A percentile compares a stretch with the other conserved stretches of the same genome.
Evolutionary conservation across 2,329 filamentous ascomycete genomes (phyloP).

Genomic region (Arachnomyces sp.): DNA sequence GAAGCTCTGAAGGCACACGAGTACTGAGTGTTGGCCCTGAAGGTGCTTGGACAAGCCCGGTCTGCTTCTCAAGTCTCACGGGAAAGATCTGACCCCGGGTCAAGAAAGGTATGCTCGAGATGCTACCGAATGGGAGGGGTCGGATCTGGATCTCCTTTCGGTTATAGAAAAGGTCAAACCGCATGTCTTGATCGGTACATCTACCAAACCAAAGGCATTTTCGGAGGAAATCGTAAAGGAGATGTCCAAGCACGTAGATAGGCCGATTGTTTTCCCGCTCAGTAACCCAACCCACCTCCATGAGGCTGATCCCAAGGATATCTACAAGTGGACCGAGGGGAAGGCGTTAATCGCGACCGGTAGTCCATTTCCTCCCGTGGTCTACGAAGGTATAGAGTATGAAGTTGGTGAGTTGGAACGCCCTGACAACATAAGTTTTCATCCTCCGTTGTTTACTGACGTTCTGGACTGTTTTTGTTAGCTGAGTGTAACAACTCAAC

Average conservation of each 20-base stretch:
- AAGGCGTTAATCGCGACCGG: constrained; percentile 74
- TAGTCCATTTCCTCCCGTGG: constrained; percentile 69
- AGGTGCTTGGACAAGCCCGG: constrained; percentile 78
- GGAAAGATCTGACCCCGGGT: constrained; percentile 54
- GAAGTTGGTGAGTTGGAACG: constrained; percentile 41
- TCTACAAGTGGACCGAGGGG: constrained; percentile 70
- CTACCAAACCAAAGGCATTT: constrained; percentile 67
- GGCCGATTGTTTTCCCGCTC: constrained; percentile 71
- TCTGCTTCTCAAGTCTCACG: constrained; percentile 57
- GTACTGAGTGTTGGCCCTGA: constrained; percentile 2
- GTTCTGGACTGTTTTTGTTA: constrained; percentile 26
- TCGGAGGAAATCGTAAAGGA: constrained; percentile 63
- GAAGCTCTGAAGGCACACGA: neutral
- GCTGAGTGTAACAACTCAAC: constrained; percentile 87
- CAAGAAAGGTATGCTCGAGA: constrained; percentile 61
- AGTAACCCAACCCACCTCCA: constrained; percentile 80
- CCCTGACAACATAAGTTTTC: neutral
- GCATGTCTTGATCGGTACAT: constrained; percentile 76
- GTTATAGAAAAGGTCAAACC: constrained; percentile 65
- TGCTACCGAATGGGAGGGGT: constrained; percentile 53
- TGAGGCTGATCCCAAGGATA: constrained; percentile 68
- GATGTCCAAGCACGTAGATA: constrained; percentile 64
- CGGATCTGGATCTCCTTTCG: constrained; percentile 52
- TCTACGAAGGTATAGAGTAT: constrained; percentile 45
- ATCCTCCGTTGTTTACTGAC: constrained; percentile 22